Percentiles rank a stretch among this genome's conserved stretches.
Evolutionary conservation across 139 green algal genomes (phyloP).

Genomic region (Asterochloris erici): DNA sequence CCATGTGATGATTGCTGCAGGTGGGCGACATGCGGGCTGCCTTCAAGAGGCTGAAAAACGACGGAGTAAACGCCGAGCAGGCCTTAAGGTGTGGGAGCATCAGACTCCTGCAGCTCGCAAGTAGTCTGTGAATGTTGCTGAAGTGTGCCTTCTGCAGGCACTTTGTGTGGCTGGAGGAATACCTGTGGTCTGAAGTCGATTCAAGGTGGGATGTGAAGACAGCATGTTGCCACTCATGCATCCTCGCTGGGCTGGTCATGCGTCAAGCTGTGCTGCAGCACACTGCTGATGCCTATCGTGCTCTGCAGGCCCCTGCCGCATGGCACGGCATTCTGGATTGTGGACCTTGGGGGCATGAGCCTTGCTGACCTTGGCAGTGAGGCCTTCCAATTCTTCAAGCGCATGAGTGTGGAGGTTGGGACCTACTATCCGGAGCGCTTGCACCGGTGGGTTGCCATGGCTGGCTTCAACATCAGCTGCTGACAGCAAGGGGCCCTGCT

Average conservation of each 20-base stretch:
- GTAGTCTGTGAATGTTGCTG: neutral
- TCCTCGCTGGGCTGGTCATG: no score
- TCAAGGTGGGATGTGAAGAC: neutral
- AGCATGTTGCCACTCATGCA: no score
- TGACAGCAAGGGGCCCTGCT: no score
- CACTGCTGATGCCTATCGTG: no score
- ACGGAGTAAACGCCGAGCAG: neutral
- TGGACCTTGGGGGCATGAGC: constrained; percentile 12
- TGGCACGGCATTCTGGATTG: constrained; percentile 16
- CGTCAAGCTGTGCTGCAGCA: no score
- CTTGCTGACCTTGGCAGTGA: constrained; percentile 14
- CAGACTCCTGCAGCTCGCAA: neutral
- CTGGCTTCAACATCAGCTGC: no score
- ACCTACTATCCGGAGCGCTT: constrained; percentile 16
- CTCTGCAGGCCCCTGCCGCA: neutral
- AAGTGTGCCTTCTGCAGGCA: neutral
- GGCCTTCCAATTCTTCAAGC: constrained; percentile 20
- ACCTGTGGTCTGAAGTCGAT: constrained; percentile 11
- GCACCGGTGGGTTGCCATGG: neutral
- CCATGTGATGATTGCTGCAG: neutral
- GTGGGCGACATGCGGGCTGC: constrained; percentile 13
- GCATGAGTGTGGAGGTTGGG: constrained; percentile 14
- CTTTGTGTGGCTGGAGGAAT: constrained; percentile 15
- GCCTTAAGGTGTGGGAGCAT: neutral
- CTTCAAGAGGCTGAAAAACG: constrained; percentile 11